phyloP scores from a whole-genome alignment of 2,329 filamentous ascomycete genomes.

The Diaporthe citriasiana region DNA sequence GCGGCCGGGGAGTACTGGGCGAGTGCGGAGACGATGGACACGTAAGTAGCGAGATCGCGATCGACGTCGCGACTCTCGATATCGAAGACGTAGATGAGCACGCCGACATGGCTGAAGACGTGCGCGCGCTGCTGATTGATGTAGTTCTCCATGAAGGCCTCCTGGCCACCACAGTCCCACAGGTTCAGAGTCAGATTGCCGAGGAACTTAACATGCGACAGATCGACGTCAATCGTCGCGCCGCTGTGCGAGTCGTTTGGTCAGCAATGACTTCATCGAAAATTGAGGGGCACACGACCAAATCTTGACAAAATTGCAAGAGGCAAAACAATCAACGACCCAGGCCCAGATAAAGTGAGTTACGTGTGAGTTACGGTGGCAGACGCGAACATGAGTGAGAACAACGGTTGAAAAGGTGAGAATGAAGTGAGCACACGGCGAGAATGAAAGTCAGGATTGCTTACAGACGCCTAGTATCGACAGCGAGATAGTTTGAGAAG shows the following conservation, averaged over 20 bases:
- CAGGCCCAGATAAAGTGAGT: background rate
- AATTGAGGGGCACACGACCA: constrained; percentile 1
- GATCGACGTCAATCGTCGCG: constrained; percentile 97
- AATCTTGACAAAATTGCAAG: constrained; percentile 5
- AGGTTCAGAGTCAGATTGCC: constrained; percentile 97
- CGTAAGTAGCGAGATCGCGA: constrained; percentile 92
- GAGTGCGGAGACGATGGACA: constrained; percentile 88
- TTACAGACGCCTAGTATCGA: constrained; percentile 88
- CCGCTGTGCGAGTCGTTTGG: constrained; percentile 63
- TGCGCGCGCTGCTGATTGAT: constrained; percentile 94
- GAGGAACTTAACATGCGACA: constrained; percentile 98
- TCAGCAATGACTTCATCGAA: constrained; percentile 33
- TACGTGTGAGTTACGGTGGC: background rate
- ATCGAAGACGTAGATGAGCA: constrained; percentile 99
- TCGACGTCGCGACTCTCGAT: constrained; percentile 96
- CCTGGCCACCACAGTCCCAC: constrained; percentile 99
- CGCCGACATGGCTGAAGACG: constrained; percentile 96
- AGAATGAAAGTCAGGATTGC: constrained; percentile 45
- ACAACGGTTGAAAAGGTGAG: constrained; percentile 5
- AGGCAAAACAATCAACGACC: background rate
- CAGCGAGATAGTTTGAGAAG: constrained; percentile 98
- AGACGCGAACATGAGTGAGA: background rate
- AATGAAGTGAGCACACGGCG: background rate
- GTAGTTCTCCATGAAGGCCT: constrained; percentile 99
- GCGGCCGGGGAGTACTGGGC: constrained; percentile 85